Evolutionary conservation across 257 asterid genomes (phyloP), one percentile per base, ranked within the genome.

Genomic region (Jaltomata sinuosa): DNA sequence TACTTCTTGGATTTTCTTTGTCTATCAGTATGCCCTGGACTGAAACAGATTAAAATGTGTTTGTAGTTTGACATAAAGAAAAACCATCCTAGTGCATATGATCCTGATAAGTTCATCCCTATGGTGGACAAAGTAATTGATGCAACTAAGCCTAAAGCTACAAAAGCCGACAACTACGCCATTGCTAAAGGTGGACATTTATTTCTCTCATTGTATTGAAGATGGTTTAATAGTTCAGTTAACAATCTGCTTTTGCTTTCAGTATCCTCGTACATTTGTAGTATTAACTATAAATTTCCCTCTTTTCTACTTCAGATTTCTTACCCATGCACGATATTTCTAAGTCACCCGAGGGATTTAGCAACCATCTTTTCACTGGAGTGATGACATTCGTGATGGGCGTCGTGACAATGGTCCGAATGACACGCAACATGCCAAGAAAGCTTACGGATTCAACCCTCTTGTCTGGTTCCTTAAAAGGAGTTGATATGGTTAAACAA

Each of bases 381-480:
- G 92, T 95, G 34, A 90, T 97, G 91, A 93, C 97, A n/a, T 89
- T 97, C 4, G 95, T 95, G 0, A 93, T 97, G 98, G 97, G 97
- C 1, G 91, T 94, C 1, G 91, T 95, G 31, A 93, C 99, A 1
- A 90, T 95, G 97, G 94, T 97, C 1, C 92, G 98, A 11, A 92
- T 97, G 98, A 91, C 98, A 3, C 91, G 93, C 3, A 95, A 93
- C 95, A 97, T 97, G 99, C 98, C 96, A 8, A 94, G 89, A 89
- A 93, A 88, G 86, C 93, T 92, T 62, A 91, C 95, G 25, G 96
- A 95, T 78, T 89, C 97, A 21, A 91, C 92, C 53, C 92, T 94
- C 76, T 94, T 91, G 72, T 92, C 97, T 2, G 88, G 88, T 53
- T 94, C 97, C 0, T 84, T 91, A 84, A 69, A 84, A 32, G 88